A percentile compares a stretch with the other conserved stretches of the same genome.
Evolutionary conservation across 2,329 filamentous ascomycete genomes (phyloP).

Genomic region (Penicillium sp.): DNA sequence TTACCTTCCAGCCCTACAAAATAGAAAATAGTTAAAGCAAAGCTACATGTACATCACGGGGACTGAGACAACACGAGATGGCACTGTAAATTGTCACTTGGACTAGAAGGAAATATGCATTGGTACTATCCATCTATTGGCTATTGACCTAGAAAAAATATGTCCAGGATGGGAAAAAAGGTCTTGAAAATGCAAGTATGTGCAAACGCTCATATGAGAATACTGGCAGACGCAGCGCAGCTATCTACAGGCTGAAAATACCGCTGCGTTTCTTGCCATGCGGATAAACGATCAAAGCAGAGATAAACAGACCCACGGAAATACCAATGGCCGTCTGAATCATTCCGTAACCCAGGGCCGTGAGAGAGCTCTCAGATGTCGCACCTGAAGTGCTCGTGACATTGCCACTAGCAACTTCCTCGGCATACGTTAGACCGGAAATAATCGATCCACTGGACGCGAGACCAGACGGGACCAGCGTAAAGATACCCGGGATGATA

Average conservation of each 20-base stretch:
- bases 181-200: too few species aligned
- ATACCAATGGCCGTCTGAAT: constrained; percentile 48
- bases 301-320: constrained; percentile 46
- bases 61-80: too few species aligned
- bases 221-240: too few species aligned
- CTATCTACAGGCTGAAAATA: constrained; percentile 39
- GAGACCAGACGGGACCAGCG: constrained; percentile 60
- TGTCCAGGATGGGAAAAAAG: too few species aligned
- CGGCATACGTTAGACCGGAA: constrained; percentile 53
- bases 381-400: constrained; percentile 27
- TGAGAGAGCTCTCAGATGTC: constrained; percentile 24
- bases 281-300: constrained; percentile 46
- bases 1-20: too few species aligned
- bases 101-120: too few species aligned
- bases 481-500: constrained; percentile 84
- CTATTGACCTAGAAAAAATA: too few species aligned
- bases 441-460: constrained; percentile 57
- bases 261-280: constrained; percentile 47
- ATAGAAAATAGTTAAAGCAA: too few species aligned
- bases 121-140: too few species aligned
- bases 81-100: too few species aligned
- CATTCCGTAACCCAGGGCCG: constrained; percentile 45
- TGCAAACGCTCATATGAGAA: too few species aligned
- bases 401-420: constrained; percentile 42
- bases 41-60: too few species aligned